Evolutionary conservation across 768 basidiomycete species (phyloP).

Genomic region (Leccinum ochraceum): DNA sequence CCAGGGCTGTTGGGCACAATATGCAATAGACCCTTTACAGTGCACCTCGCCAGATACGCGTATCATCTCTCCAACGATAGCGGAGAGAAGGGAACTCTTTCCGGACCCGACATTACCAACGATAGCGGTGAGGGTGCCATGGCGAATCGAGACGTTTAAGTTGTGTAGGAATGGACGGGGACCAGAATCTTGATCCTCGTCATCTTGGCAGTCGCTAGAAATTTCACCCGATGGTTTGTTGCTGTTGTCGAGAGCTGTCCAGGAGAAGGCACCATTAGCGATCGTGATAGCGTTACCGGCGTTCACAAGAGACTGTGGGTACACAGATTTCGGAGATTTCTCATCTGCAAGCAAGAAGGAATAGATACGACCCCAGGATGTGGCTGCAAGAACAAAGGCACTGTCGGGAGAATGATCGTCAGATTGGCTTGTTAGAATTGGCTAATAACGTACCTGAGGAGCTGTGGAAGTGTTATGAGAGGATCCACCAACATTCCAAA

Average conservation of each 20-base stretch:
- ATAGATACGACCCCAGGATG: slow-evolving; percentile 32
- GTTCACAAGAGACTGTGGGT: slow-evolving; percentile 5
- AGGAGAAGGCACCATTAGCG: slow-evolving; percentile 25
- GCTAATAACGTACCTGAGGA: slow-evolving; percentile 23
- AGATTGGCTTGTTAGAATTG: neutral
- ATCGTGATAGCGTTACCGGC: slow-evolving; percentile 23
- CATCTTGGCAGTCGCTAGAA: slow-evolving; percentile 10
- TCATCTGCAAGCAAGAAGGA: slow-evolving; percentile 30
- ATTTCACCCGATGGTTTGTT: slow-evolving; percentile 3
- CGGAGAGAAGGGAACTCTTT: slow-evolving; percentile 32
- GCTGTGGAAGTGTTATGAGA: slow-evolving; percentile 30
- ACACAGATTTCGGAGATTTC: slow-evolving; percentile 11
- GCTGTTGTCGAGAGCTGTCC: slow-evolving; percentile 18
- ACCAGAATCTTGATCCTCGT: slow-evolving; percentile 8
- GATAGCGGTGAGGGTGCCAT: slow-evolving; percentile 28
- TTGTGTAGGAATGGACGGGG: slow-evolving; percentile 22
- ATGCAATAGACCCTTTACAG: slow-evolving; percentile 30
- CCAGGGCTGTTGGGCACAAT: slow-evolving; percentile 37
- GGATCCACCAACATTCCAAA: slow-evolving; percentile 35
- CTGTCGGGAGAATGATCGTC: slow-evolving; percentile 11
- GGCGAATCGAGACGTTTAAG: slow-evolving; percentile 22
- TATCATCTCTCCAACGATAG: slow-evolving; percentile 33
- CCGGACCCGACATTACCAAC: slow-evolving; percentile 31
- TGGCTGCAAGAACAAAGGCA: slow-evolving; percentile 24
- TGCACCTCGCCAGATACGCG: slow-evolving; percentile 26